Evolutionary conservation across 164 flowering plant genomes (phyloP).

Genomic region (Dillenia turbinata): DNA sequence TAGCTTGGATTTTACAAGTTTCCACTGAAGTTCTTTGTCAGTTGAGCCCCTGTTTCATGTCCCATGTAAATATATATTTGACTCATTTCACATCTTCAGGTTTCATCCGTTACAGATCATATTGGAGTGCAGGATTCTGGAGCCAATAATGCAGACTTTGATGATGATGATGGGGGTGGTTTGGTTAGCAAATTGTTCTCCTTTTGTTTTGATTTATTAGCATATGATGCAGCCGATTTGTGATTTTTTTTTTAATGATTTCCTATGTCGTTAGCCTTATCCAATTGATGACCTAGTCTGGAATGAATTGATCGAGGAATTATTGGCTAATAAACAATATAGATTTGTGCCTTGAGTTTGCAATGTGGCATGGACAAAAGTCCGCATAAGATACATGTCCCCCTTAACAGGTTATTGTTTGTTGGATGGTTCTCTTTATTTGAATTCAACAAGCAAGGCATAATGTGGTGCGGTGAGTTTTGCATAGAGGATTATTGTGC

Average conservation of each 20-base stretch:
- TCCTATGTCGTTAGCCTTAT: neutral
- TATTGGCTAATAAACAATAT: no score
- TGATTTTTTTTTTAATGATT: no score
- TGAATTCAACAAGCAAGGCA: no score
- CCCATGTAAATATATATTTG: neutral
- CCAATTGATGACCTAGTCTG: neutral
- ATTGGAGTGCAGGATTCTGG: slow-evolving; percentile 57
- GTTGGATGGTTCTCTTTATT: no score
- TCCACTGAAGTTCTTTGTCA: neutral
- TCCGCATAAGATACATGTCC: no score
- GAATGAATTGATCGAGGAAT: no score
- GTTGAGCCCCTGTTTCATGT: neutral
- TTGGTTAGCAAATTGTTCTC: slow-evolving; percentile 52
- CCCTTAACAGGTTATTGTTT: no score
- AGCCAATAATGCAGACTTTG: slow-evolving; percentile 72
- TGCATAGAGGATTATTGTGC: no score
- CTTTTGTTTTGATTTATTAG: neutral
- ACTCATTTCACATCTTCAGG: slow-evolving; percentile 29
- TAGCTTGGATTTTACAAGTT: neutral
- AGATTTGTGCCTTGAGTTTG: no score
- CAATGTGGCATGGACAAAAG: no score
- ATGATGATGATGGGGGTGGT: slow-evolving; percentile 98
- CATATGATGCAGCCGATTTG: no score
- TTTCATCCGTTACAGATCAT: slow-evolving; percentile 93
- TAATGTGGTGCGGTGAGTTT: no score